Conservation (phyloP, 2,329 filamentous ascomycete species). For the Sporothrix protearum region DNA sequence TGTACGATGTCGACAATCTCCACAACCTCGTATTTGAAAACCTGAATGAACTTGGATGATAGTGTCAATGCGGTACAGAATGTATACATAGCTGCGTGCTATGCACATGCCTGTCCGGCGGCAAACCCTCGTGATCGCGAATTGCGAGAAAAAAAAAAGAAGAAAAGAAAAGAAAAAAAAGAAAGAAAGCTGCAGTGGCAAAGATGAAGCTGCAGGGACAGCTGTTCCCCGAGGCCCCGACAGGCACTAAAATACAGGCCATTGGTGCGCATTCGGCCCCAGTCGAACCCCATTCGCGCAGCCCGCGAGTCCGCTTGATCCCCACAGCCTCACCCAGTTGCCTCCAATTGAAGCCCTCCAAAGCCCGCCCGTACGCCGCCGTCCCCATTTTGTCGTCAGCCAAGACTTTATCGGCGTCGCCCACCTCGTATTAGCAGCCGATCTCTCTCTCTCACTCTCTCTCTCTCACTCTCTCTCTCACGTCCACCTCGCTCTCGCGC, state of each 20-base stretch:
- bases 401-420: background rate
- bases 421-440: slow-evolving; percentile 12
- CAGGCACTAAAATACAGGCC: background rate
- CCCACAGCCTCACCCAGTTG: background rate
- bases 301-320: too few species aligned
- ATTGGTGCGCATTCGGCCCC: background rate
- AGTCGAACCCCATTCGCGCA: background rate
- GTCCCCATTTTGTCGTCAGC: too few species aligned
- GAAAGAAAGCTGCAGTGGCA: background rate
- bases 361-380: too few species aligned
- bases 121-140: slow-evolving; percentile 1
- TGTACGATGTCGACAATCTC: too few species aligned
- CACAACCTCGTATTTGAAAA: background rate
- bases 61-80: background rate
- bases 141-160: too few species aligned
- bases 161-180: too few species aligned
- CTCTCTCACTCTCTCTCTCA: background rate
- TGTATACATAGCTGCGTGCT: too few species aligned
- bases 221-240: background rate
- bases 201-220: background rate
- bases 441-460: background rate
- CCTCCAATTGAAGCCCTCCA: too few species aligned
- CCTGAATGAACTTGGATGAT: background rate
- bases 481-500: background rate
- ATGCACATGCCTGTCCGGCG: background rate